Conservation (phyloP, 768 basidiomycete genomes). For the Leccinellum luteum region DNA sequence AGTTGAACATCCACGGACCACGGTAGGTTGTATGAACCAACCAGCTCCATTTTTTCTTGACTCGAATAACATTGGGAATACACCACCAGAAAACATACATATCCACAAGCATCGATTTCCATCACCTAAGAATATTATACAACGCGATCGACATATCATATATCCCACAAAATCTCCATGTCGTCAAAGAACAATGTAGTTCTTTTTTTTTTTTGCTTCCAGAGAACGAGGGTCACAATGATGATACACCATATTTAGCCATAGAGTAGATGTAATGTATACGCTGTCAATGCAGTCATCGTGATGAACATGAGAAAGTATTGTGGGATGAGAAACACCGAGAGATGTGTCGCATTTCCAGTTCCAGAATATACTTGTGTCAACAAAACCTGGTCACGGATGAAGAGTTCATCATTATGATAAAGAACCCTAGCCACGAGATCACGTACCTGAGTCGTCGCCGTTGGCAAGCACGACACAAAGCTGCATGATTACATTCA, state of each 20-base stretch:
- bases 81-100: neutral
- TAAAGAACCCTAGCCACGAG: neutral
- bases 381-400: constrained; percentile 46
- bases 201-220: neutral
- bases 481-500: constrained; percentile 37
- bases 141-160: neutral
- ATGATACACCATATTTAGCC: constrained; percentile 9
- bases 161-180: neutral
- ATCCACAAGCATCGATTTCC: neutral
- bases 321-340: constrained; percentile 62
- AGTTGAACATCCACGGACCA: neutral
- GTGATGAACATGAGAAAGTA: constrained; percentile 40
- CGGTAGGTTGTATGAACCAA: neutral
- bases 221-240: too few relatives aligned
- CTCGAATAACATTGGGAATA: too few relatives aligned
- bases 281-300: constrained; percentile 38
- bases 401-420: neutral
- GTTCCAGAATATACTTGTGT: constrained; percentile 68
- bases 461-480: constrained; percentile 58
- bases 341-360: constrained; percentile 58
- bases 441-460: constrained; percentile 51
- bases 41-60: neutral
- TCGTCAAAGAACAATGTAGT: neutral
- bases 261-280: constrained; percentile 37
- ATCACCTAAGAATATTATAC: neutral